Conservation (phyloP, 2,329 filamentous ascomycete genomes). For the Septoria petroselini region DNA sequence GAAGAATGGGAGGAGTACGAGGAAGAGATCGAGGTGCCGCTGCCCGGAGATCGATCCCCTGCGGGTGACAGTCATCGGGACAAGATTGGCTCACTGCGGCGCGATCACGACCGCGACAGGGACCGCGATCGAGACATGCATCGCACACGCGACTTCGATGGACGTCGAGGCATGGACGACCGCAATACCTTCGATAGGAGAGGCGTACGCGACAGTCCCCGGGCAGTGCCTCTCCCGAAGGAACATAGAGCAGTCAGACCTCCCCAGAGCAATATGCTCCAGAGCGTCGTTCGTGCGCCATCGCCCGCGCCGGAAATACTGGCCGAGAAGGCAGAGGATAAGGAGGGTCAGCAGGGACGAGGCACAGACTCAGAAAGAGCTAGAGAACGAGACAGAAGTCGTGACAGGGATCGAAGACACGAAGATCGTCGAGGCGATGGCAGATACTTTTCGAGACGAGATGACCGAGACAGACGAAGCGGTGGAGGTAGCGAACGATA, state of each 20-base stretch:
- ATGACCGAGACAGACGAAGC: conserved; percentile 19
- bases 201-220: conserved; percentile 71
- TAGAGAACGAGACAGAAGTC: conserved; percentile 25
- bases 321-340: conserved; percentile 22
- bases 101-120: conserved; percentile 13
- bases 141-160: conserved; percentile 22
- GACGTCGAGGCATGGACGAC: conserved; percentile 3
- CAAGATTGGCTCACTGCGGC: conserved; percentile 11
- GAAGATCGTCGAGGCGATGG: conserved; percentile 33
- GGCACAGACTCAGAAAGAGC: conserved; percentile 32
- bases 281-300: conserved; percentile 10
- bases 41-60: conserved; percentile 26
- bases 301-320: conserved; percentile 12
- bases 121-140: conserved; percentile 26
- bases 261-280: conserved; percentile 8
- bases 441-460: conserved; percentile 28
- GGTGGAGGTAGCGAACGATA: conserved; percentile 21
- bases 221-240: conserved; percentile 79
- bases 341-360: conserved; percentile 25
- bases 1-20: conserved; percentile 75
- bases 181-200: conserved; percentile 51
- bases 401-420: conserved; percentile 31
- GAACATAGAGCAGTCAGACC: conserved; percentile 51
- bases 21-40: conserved; percentile 65
- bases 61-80: conserved; percentile 27